Base-by-base conservation (phyloP, 2,329 filamentous ascomycete species). In the Beauveria brongniartii region DNA sequence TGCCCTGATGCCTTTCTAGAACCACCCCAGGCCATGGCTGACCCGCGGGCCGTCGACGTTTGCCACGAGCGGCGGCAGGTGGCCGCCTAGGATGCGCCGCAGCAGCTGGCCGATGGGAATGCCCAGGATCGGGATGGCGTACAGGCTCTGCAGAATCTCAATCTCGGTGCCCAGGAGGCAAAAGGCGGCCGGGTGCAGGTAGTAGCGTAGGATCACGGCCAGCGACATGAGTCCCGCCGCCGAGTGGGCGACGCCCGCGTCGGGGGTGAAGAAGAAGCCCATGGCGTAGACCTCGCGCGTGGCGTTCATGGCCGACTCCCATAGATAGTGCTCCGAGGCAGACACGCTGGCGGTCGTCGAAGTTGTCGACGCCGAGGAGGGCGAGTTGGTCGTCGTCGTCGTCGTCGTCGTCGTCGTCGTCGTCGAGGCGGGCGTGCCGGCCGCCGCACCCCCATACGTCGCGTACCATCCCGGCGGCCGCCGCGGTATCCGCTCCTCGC, bases 291-390 rank as follows among this genome's bases (percentile, higher is more conserved):
- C 59, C 16, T 44, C 40, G 10, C 53, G 43, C 37, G 59, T 54
- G n/a, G 59, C 59, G 30, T 55, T 56, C 12, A 51, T 47, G 44
- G 59, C 59, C 43, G 59, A 61, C 52, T 61, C 53, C 52, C 59
- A 55, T 5, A 61, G n/a, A 24, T 61, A 61, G 53, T 55, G 52
- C 37, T 61, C 52, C 16, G 52, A n/a, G n/a, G 26, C 57, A 3
- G 57, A 59, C n/a, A 59, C 57, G 34, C 52, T 43, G n/a, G 58
- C n/a, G n/a, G 58, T 8, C 10, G 51, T 34, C n/a, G 58, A 40
- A 1, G 16, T 18, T 8, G 43, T 9, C 55, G 55, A 58, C 20
- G 43, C 54, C 8, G 54, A 47, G 3, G 54, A 9, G n/a, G 55
- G 55, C 22, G 55, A 58, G 22, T 41, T 20, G 44, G 8, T 46